phyloP scores from a whole-genome alignment of 2,329 filamentous ascomycete genomes.

The Phialemoniopsis sp. region DNA sequence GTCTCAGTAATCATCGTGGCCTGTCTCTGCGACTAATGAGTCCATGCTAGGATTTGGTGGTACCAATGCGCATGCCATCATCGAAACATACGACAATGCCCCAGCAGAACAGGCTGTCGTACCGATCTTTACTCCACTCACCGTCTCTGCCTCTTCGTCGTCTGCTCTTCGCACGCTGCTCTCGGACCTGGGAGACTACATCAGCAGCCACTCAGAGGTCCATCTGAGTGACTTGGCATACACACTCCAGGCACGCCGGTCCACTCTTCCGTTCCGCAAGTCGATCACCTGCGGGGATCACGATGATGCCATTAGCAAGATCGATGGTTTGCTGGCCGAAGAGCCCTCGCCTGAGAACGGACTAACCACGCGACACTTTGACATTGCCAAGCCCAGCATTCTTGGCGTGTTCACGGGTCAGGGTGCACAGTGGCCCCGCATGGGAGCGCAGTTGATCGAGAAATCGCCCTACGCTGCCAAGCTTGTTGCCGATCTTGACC shows the following conservation, averaged over 20 bases:
- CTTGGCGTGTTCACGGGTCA: conserved; percentile 18
- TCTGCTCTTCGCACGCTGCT: too few species aligned
- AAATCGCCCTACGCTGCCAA: conserved; percentile 1
- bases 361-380: not conserved
- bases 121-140: conserved; percentile 9
- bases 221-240: conserved; percentile 11
- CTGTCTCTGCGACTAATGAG: too few species aligned
- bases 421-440: conserved; percentile 15
- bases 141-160: not conserved
- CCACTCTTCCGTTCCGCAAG: conserved; percentile 5
- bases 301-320: not conserved
- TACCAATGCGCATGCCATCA: conserved; percentile 35
- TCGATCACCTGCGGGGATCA: not conserved
- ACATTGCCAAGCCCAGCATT: not conserved
- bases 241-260: conserved; percentile 7
- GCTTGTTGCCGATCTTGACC: conserved; percentile 6
- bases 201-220: not conserved
- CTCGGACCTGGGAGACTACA: too few species aligned
- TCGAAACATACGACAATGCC: conserved; percentile 15
- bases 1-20: too few species aligned
- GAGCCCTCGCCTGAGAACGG: not conserved
- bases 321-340: conserved; percentile 3
- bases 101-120: too few species aligned
- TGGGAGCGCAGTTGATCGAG: conserved; percentile 7
- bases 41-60: conserved; percentile 31